phyloP scores from a whole-genome alignment of 2,329 filamentous ascomycete genomes.

The Diaporthe amygdali region DNA sequence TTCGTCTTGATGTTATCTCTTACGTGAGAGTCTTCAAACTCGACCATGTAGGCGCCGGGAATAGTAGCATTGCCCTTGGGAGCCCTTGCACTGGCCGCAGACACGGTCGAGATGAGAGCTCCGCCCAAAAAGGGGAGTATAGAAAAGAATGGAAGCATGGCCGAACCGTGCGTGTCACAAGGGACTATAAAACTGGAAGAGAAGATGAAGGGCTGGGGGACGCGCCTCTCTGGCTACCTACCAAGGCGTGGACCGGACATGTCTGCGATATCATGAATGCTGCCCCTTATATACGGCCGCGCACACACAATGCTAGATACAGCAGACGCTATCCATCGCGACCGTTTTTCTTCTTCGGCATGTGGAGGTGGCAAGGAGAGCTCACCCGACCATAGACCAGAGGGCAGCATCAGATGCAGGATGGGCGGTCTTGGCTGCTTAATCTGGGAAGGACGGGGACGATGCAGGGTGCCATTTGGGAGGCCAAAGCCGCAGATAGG shows the following conservation, averaged over 20 bases:
- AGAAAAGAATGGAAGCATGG: slow-evolving; percentile 14
- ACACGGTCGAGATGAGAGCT: background rate
- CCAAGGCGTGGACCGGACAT: background rate
- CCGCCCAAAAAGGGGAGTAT: background rate
- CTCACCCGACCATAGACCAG: background rate
- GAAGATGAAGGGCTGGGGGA: background rate
- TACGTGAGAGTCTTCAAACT: slow-evolving; percentile 28
- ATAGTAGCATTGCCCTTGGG: slow-evolving; percentile 1
- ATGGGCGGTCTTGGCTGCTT: slow-evolving; percentile 8
- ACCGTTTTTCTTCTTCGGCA: background rate
- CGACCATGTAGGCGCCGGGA: slow-evolving; percentile 30
- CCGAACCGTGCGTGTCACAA: slow-evolving; percentile 4
- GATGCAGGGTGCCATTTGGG: slow-evolving; percentile 6
- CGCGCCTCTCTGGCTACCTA: slow-evolving; percentile 1
- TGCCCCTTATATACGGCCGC: background rate
- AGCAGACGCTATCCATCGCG: background rate
- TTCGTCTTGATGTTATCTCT: background rate
- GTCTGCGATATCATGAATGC: background rate
- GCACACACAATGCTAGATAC: background rate
- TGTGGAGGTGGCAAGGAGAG: slow-evolving; percentile 1
- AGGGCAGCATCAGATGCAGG: background rate
- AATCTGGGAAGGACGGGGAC: background rate
- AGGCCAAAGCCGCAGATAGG: slow-evolving; percentile 13
- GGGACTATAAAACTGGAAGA: background rate
- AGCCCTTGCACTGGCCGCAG: background rate